phyloP scores from a whole-genome alignment of 1,139 yeast species.

The Trichomonascaceae sp. region DNA sequence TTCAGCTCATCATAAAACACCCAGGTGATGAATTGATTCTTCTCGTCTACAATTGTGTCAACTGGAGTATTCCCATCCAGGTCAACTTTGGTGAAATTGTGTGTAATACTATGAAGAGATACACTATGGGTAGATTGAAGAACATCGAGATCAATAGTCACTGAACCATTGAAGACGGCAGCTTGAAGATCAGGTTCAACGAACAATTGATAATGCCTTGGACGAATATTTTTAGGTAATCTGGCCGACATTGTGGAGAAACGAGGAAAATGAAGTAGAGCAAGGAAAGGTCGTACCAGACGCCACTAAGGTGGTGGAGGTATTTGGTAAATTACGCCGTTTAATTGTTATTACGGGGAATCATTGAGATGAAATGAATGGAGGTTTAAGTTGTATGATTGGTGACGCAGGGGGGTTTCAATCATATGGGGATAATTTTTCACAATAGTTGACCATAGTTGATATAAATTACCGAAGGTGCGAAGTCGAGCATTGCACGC shows the following conservation, averaged over 20 bases:
- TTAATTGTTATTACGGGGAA: no score
- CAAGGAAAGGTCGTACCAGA: neutral
- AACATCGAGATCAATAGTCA: conserved; percentile 39
- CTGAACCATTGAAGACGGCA: conserved; percentile 51
- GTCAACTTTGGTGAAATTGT: conserved; percentile 11
- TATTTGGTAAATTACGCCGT: no score
- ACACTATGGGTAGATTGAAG: conserved; percentile 35
- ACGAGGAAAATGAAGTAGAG: neutral
- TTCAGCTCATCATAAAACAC: conserved; percentile 17
- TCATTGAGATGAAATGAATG: no score
- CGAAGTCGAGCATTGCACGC: no score
- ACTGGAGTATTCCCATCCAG: conserved; percentile 16
- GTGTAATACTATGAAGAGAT: conserved; percentile 25
- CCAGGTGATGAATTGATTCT: conserved; percentile 12
- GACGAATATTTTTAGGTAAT: conserved; percentile 66
- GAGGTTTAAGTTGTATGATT: no score
- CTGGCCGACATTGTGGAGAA: conserved; percentile 34
- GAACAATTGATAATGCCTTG: conserved; percentile 61
- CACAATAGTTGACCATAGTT: no score
- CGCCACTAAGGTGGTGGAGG: no score
- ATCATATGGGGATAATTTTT: no score
- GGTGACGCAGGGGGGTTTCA: no score
- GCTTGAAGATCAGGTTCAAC: conserved; percentile 69
- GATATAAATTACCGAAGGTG: no score
- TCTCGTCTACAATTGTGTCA: conserved; percentile 12